Evolutionary conservation across 208 protist genomes (phyloP).

Genomic region (Leishmania turanica): DNA sequence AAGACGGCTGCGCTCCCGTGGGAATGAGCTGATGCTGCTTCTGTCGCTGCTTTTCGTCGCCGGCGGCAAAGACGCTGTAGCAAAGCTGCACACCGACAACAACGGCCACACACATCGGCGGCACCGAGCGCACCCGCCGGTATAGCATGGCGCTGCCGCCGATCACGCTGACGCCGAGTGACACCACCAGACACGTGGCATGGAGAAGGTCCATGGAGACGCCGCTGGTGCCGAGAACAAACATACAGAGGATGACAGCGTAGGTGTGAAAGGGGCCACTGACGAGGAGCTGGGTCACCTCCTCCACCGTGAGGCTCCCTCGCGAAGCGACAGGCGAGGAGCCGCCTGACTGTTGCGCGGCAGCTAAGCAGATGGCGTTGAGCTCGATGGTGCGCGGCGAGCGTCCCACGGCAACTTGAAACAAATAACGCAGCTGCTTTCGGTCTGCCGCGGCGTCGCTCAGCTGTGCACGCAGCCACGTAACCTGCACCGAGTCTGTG

Average conservation of each 20-base stretch:
- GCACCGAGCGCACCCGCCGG: slow-evolving; percentile 20
- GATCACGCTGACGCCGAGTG: slow-evolving; percentile 24
- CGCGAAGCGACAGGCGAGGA: background rate
- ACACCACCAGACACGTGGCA: slow-evolving; percentile 22
- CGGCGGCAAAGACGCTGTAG: slow-evolving; percentile 1
- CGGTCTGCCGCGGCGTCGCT: slow-evolving; percentile 7
- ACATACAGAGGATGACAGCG: slow-evolving; percentile 24
- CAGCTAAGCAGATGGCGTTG: background rate
- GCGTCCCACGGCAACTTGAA: slow-evolving; percentile 25
- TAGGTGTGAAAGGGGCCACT: slow-evolving; percentile 24
- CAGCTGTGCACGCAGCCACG: slow-evolving; percentile 17
- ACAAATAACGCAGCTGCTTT: slow-evolving; percentile 5
- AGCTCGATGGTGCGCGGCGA: slow-evolving; percentile 21
- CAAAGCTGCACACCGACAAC: slow-evolving; percentile 25
- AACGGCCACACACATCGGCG: slow-evolving; percentile 24
- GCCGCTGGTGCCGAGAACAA: slow-evolving; percentile 29
- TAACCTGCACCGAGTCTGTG: background rate
- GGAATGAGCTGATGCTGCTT: background rate
- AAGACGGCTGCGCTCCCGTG: no score
- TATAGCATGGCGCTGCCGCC: slow-evolving; percentile 31
- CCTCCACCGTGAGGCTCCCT: slow-evolving; percentile 8
- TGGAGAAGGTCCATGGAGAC: slow-evolving; percentile 18
- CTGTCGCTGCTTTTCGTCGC: background rate
- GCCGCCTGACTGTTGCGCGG: background rate
- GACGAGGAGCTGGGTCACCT: slow-evolving; percentile 16